Evolutionary conservation across 2,329 filamentous ascomycete genomes (phyloP).

Genomic region (Arthroderma uncinatum): DNA sequence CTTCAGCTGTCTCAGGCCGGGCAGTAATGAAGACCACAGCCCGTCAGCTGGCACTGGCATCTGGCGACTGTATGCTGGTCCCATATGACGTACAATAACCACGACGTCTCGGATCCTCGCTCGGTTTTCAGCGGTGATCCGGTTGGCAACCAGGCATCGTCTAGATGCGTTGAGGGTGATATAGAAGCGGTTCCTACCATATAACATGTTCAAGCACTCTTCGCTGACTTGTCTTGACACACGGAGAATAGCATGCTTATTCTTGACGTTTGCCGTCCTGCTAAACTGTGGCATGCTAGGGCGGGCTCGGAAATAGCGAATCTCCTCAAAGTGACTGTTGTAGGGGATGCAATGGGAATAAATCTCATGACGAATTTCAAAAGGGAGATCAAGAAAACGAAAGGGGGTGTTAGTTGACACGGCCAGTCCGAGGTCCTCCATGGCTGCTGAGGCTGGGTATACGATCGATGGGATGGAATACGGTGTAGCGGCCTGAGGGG

Average conservation of each 20-base stretch:
- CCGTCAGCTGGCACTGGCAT: neutral
- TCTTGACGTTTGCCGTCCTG: neutral
- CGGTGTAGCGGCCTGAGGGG: neutral
- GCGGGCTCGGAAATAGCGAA: neutral
- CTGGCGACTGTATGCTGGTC: neutral
- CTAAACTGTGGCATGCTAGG: neutral
- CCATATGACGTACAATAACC: neutral
- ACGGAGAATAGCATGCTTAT: neutral
- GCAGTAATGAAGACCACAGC: neutral
- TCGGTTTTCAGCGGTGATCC: neutral
- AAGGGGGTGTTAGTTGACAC: neutral
- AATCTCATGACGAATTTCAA: neutral
- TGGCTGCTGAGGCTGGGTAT: neutral
- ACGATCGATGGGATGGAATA: neutral
- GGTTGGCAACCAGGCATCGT: neutral
- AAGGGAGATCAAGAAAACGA: neutral
- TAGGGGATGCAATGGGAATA: neutral
- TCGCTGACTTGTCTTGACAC: slow-evolving; percentile 1
- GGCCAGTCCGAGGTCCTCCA: neutral
- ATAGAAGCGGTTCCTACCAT: neutral
- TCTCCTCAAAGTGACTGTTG: neutral
- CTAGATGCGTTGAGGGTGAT: neutral
- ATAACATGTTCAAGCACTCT: neutral
- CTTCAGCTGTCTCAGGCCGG: neutral
- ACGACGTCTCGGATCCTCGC: slow-evolving; percentile 1